Base-by-base conservation (phyloP, 805 yeast genomes). In the Wickerhamiella sorbophila region DNA sequence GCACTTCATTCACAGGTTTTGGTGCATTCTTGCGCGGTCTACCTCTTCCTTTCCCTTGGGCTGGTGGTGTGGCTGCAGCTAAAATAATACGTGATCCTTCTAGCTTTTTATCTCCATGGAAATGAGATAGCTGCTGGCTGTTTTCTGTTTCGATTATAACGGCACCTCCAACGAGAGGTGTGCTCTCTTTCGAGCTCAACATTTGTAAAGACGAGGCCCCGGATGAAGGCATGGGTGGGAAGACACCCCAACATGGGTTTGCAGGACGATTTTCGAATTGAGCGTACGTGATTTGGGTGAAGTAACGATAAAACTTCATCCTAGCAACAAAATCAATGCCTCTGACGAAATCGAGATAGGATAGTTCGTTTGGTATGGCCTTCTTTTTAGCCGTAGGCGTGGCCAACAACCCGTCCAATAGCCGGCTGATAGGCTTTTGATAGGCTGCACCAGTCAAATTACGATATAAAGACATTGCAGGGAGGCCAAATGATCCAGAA, bases 251-350 rank as follows among this genome's bases (percentile, higher is more conserved):
- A 3, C 43, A 26, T 4, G 49, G 47, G 18, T 53, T 55, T 1
- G 43, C 39, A 2, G 53, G 48, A 14, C 51, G 48, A 18, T 59
- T 59, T 0, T 63, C 55, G 14, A 63, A 54, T 17, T 50, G 53
- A 15, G 60, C 44, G 42, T 65, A 69, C 35, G 65, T 60, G 3
- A 59, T 54, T 36, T 67, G 66, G 0, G 77, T 65, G 46, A 76
- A 66, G 50, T 80, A 76, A 33, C 93, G 65, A 57, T 73, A 82
- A 49, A 75, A 81, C 52, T 82, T 79, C 44, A 70, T 66, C 48
- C 85, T 75, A 0, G 94, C 93, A 45, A 74, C 76, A 49, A 75
- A 75, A 53, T 82, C 93, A 45, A 74, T 73, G 15, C 77, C 76
- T 47, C 80, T 67, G 0, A 79, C 67, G 10, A 84, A 62, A 2